Base-by-base conservation (phyloP, 2,329 filamentous ascomycete genomes). In the Alternaria longipes region DNA sequence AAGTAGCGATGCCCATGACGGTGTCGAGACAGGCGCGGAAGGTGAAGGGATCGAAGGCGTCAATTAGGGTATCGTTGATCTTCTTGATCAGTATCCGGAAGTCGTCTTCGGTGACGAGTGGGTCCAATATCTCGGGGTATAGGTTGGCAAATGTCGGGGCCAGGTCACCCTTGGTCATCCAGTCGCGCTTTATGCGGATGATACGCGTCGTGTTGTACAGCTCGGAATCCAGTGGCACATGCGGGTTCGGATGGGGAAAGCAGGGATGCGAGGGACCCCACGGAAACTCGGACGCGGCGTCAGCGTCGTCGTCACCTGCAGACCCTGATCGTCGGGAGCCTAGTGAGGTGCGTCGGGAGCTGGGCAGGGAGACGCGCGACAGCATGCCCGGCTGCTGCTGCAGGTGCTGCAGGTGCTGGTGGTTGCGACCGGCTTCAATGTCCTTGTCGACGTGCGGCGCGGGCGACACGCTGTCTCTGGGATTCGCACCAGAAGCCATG, bases 191-290 rank as follows among this genome's bases (percentile, higher is more conserved):
- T 64, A 99, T 90, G 16, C 95, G 90, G 72, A 99, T 97, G 66
- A 99, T 91, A 58, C 94, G 90, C 2, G 95, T 99, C 7, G 85
- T 88, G 46, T 85, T 80, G 73, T 92, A 92, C 66, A 96, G 88
- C 14, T 87, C 84, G 8, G 92, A 96, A 58, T 89, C 84, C 11
- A 91, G 76, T 0, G 94, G 89, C 6, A 97, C 94, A 78, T 99
- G 94, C 0, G 94, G 91, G 74, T 98, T 98, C 40, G 93, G 83
- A 74, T 98, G 95, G 50, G 95, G 95, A 75, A 90, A 98, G 78
- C 95, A 99, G 5, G 95, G 94, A 77, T 99, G 95, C 41, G 91
- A 89, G 14, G 94, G 93, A 0, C 95, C 94, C 95, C 95, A 99
- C 79, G 93, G 88, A 53, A 93, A 88, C 64, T 91, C 90, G 14